These are phyloP conservation scores for Cicer yamashitae DNA, from an alignment of 306 rosid genomes.

Conservation along the genomic window DNA sequence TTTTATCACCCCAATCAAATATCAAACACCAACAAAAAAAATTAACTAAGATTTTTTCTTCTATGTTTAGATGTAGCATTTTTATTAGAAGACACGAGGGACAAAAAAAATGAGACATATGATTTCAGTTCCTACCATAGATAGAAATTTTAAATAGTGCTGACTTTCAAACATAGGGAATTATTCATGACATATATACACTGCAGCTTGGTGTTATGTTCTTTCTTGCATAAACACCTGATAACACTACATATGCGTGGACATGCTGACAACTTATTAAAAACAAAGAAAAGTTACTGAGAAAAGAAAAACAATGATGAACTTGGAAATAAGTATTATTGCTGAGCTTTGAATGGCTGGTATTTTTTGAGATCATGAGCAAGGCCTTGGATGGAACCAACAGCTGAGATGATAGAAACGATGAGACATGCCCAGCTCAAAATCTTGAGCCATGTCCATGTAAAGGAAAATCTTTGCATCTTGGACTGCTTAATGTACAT, in stretches of 20 bases:
- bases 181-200: constrained; percentile 45
- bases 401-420: constrained; percentile 79
- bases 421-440: constrained; percentile 80
- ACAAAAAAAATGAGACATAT: background rate
- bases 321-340: constrained; percentile 42
- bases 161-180: constrained; percentile 30
- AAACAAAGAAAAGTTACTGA: constrained; percentile 14
- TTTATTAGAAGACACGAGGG: background rate
- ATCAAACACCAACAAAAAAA: background rate
- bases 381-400: constrained; percentile 86
- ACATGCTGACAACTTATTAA: constrained; percentile 34
- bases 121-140: background rate
- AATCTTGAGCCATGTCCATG: constrained; percentile 90
- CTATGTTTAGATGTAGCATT: background rate
- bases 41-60: background rate
- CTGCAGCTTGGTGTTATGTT: constrained; percentile 33
- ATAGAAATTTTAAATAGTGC: constrained; percentile 32
- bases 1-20: background rate
- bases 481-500: constrained; percentile 89
- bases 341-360: constrained; percentile 71
- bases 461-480: constrained; percentile 65
- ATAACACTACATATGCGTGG: constrained; percentile 49
- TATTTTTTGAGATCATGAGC: constrained; percentile 72
- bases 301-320: constrained; percentile 27
- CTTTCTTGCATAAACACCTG: constrained; percentile 33